These are phyloP conservation scores for Alternaria triticina DNA, from an alignment of 2,329 filamentous ascomycete species.

Conservation along the genomic window DNA sequence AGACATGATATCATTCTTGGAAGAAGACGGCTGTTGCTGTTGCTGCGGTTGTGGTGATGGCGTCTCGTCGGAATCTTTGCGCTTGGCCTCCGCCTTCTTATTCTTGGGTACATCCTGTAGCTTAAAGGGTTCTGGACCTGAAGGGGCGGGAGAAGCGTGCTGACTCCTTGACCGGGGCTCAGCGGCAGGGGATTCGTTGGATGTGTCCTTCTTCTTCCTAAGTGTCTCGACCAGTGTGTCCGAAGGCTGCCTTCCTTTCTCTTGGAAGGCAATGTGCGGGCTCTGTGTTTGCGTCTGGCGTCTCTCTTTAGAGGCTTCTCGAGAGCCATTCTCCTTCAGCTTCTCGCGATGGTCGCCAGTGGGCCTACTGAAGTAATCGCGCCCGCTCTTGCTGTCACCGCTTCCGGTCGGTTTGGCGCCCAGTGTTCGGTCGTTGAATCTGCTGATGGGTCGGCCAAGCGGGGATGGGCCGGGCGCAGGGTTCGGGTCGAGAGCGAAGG, in stretches of 20 bases:
- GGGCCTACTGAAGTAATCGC: conserved; percentile 55
- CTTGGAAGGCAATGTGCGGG: conserved; percentile 91
- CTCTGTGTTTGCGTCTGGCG: conserved; percentile 58
- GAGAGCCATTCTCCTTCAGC: conserved; percentile 51
- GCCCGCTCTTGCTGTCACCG: conserved; percentile 35
- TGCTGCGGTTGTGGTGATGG: conserved; percentile 27
- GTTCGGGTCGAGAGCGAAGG: conserved; percentile 60
- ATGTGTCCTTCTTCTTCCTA: conserved; percentile 52
- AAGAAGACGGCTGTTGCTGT: conserved; percentile 46
- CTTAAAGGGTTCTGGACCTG: conserved; percentile 64
- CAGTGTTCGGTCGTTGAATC: conserved; percentile 34
- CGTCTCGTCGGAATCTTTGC: conserved; percentile 54
- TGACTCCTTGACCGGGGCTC: conserved; percentile 58
- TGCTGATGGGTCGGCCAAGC: conserved; percentile 40
- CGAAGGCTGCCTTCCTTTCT: conserved; percentile 73
- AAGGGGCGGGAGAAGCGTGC: conserved; percentile 44
- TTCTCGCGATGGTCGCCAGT: conserved; percentile 49
- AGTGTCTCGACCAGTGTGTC: conserved; percentile 65
- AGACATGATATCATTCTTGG: conserved; percentile 48
- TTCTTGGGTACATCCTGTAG: conserved; percentile 80
- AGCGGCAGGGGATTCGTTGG: conserved; percentile 37
- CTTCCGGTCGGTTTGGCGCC: conserved; percentile 21
- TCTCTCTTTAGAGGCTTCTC: conserved; percentile 54
- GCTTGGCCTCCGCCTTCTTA: conserved; percentile 57
- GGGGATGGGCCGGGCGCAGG: conserved; percentile 51